Evolutionary conservation across 176 grass and related monocot species (phyloP).

Genomic region (Elaeis guineensis): DNA sequence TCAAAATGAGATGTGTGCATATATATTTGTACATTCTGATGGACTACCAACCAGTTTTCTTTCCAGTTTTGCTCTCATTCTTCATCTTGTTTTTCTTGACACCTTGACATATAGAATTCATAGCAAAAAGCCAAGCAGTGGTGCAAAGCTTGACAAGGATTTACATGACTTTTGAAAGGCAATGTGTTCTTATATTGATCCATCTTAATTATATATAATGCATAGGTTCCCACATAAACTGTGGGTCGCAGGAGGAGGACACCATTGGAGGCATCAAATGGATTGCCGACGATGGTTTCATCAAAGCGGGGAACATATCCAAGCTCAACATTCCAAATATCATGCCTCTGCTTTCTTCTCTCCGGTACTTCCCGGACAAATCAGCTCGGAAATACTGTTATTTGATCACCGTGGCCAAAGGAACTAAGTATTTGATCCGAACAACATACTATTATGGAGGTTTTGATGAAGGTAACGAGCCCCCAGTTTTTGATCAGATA

Average conservation of each 20-base stretch:
- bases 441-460: constrained; percentile 81
- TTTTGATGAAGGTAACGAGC: constrained; percentile 49
- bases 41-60: no score
- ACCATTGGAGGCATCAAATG: constrained; percentile 36
- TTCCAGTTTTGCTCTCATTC: no score
- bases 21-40: no score
- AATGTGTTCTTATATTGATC: no score
- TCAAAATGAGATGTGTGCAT: no score
- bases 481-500: constrained; percentile 73
- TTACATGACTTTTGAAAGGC: no score
- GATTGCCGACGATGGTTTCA: constrained; percentile 44
- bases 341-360: constrained; percentile 33
- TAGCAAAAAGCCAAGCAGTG: no score
- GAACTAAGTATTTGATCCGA: constrained; percentile 48
- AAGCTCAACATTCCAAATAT: constrained; percentile 3
- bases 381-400: constrained; percentile 62
- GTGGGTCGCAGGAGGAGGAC: constrained; percentile 29
- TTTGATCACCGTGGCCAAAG: constrained; percentile 33
- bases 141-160: no score
- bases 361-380: constrained; percentile 66
- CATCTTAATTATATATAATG: no score
- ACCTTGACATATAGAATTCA: no score
- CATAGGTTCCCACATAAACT: constrained; percentile 59
- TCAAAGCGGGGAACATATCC: constrained; percentile 26
- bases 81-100: no score